Evolutionary conservation across 2,329 filamentous ascomycete genomes (phyloP), one percentile per base, ranked within the genome.

Genomic region (Sclerotinia trifoliorum): DNA sequence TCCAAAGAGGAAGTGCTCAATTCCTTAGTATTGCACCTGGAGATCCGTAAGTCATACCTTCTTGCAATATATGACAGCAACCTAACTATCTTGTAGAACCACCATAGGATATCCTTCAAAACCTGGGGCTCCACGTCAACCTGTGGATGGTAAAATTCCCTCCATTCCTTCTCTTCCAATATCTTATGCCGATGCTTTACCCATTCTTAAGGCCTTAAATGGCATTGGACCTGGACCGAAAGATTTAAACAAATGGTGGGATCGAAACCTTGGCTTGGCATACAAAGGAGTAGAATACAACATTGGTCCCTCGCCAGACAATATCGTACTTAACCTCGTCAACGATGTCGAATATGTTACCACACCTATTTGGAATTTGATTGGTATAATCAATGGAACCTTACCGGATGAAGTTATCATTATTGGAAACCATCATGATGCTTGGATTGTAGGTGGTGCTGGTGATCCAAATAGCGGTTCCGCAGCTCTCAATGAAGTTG

Each of bases 71-170:
- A 1, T 35, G 46, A 42, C 26, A 39, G 19, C 17, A 15, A 1
- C 89, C 88, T 3, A 76, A 90, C 1, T 87, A 87, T 2, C 83
- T 89, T 57, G 88, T 74, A 80, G 80, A 61, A 96, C 95, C 0
- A 98, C 95, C 0, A 93, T 93, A 24, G 95, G 95, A 15, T 97
- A 97, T 76, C 91, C 94, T 10, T 97, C 93, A 0, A 94, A 94
- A 78, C 94, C 94, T 6, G 94, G 90, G n/a, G 91, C 84, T 32
- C 91, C 92, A 48, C 89, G 94, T 32, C 83, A 88, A 68, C 87
- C 92, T 10, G 87, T 89, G 0, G 83, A 92, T 26, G 82, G 85
- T 39, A 85, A 86, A 8, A 95, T 90, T 44, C 92, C 95, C 0
- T 88, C 86, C 3, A 98, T 98, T 66, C 94, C 95, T 0, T 98